A percentile compares a stretch with the other conserved stretches of the same genome.
phyloP scores from a whole-genome alignment of 768 basidiomycete species.

The Collybiopsis confluens region DNA sequence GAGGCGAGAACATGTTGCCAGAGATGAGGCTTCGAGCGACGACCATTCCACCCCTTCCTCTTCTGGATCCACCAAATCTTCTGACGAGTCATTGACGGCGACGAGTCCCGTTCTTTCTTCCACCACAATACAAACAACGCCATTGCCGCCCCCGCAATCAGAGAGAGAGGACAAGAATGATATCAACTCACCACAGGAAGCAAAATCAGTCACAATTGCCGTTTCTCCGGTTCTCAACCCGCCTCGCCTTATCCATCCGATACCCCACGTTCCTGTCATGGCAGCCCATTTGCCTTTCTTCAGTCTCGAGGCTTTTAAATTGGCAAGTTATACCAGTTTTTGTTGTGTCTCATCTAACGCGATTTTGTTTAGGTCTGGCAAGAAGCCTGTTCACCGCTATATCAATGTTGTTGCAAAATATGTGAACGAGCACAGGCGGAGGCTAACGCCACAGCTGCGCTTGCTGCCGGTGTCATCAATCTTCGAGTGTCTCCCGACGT shows the following conservation, averaged over 20 bases:
- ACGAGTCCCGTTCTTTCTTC: conserved; percentile 75
- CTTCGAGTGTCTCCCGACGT: background rate
- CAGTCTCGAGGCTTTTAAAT: conserved; percentile 53
- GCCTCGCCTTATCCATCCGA: conserved; percentile 56
- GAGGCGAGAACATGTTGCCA: background rate
- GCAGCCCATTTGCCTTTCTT: conserved; percentile 50
- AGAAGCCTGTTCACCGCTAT: conserved; percentile 67
- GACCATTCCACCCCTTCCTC: background rate
- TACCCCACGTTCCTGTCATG: conserved; percentile 65
- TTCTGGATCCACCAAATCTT: conserved; percentile 1
- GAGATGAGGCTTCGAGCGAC: conserved; percentile 2
- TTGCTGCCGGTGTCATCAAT: conserved; percentile 6
- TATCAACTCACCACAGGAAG: conserved; percentile 18
- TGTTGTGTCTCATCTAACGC: background rate
- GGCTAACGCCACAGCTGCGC: conserved; percentile 39
- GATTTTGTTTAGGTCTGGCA: conserved; percentile 58
- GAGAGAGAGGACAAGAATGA: conserved; percentile 33
- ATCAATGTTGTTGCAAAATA: conserved; percentile 68
- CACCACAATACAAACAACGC: conserved; percentile 71
- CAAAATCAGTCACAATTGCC: conserved; percentile 28
- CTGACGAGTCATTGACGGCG: conserved; percentile 13
- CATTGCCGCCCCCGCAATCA: conserved; percentile 59
- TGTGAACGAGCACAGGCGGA: conserved; percentile 63
- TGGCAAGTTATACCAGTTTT: conserved; percentile 34
- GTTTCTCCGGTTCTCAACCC: conserved; percentile 60